phyloP scores from a whole-genome alignment of 1,139 yeast genomes.

The Wickerhamomyces sp. region DNA sequence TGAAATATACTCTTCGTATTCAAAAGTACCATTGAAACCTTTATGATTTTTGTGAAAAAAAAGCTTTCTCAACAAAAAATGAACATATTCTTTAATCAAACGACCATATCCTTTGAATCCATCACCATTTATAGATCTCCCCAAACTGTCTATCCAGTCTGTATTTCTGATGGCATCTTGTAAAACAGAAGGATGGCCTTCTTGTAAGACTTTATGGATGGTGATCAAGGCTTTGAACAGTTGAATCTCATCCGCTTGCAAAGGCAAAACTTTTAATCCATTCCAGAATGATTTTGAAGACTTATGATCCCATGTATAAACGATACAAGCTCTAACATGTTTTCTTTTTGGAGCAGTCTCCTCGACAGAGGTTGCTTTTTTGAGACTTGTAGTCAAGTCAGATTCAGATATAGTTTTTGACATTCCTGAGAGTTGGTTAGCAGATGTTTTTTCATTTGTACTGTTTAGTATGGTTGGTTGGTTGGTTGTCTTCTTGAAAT shows the following conservation, averaged over 20 bases:
- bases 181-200: slow-evolving; percentile 85
- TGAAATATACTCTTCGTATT: slow-evolving; percentile 90
- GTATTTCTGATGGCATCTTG: slow-evolving; percentile 76
- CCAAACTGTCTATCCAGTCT: slow-evolving; percentile 54
- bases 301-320: slow-evolving; percentile 94
- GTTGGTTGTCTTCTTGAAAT: too few relatives aligned
- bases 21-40: slow-evolving; percentile 93
- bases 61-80: slow-evolving; percentile 65
- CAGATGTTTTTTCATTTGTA: too few relatives aligned
- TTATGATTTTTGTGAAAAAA: slow-evolving; percentile 81
- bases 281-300: slow-evolving; percentile 86
- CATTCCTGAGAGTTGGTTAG: slow-evolving; percentile 12
- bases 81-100: slow-evolving; percentile 73
- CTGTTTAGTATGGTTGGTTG: too few relatives aligned
- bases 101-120: slow-evolving; percentile 55
- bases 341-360: slow-evolving; percentile 94
- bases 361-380: slow-evolving; percentile 82
- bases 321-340: slow-evolving; percentile 91
- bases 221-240: slow-evolving; percentile 84
- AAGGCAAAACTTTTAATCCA: slow-evolving; percentile 72
- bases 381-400: slow-evolving; percentile 63
- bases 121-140: slow-evolving; percentile 34
- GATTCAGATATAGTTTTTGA: slow-evolving; percentile 34
- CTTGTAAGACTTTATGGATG: slow-evolving; percentile 91
- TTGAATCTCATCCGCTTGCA: slow-evolving; percentile 78